Conservation (phyloP, 371 early-diverging fungal species). For the Mortierella sp. region DNA sequence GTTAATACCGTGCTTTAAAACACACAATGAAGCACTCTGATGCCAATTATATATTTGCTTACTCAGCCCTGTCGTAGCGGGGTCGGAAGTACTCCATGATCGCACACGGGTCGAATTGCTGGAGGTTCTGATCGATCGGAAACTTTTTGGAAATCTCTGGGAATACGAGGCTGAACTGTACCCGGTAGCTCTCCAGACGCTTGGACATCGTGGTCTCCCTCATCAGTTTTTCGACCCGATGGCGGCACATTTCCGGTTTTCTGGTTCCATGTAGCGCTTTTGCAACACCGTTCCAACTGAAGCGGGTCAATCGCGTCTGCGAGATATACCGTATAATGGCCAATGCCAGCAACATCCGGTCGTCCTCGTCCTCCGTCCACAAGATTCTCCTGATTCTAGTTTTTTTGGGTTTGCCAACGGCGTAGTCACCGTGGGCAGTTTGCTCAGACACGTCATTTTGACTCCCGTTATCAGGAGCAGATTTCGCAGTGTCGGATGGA, state of each 20-base stretch:
- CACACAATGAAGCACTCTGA: too few species aligned
- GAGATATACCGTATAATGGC: conserved; percentile 27
- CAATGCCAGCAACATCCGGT: conserved; percentile 19
- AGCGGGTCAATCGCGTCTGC: conserved; percentile 19
- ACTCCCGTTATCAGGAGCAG: not conserved
- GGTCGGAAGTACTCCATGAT: conserved; percentile 28
- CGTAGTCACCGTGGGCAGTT: conserved; percentile 6
- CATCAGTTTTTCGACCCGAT: conserved; percentile 30
- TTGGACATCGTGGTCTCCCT: conserved; percentile 10
- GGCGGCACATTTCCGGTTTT: conserved; percentile 32
- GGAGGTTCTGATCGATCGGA: conserved; percentile 26
- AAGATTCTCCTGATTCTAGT: conserved; percentile 13
- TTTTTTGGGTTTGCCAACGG: conserved; percentile 11
- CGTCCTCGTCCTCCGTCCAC: conserved; percentile 33
- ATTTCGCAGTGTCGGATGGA: not conserved
- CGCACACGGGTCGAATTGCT: conserved; percentile 27
- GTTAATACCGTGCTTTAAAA: too few species aligned
- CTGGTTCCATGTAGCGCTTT: conserved; percentile 11
- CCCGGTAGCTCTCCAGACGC: conserved; percentile 26
- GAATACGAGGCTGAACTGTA: conserved; percentile 21
- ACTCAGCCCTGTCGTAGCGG: conserved; percentile 6
- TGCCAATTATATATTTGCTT: conserved; percentile 1
- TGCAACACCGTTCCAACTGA: conserved; percentile 32
- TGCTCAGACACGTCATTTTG: too few species aligned
- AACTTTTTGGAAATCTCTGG: conserved; percentile 12